Evolutionary conservation across 2,329 filamentous ascomycete species (phyloP).

Genomic region (Nigrograna mackinnonii): DNA sequence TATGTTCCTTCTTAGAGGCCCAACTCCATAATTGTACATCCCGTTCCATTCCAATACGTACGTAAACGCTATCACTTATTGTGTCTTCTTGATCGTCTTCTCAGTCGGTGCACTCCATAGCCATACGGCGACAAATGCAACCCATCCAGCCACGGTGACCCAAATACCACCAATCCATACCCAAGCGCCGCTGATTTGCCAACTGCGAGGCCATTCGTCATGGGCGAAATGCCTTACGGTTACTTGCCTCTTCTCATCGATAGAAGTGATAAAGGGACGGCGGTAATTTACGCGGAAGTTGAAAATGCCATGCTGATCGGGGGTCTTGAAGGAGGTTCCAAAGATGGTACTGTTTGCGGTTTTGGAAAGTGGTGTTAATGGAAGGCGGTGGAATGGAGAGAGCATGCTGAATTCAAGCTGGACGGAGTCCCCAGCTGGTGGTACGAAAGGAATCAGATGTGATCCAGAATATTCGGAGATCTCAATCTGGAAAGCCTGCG

Average conservation of each 20-base stretch:
- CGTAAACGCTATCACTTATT: too few species aligned
- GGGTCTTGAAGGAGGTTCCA: conserved; percentile 75
- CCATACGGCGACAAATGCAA: conserved; percentile 87
- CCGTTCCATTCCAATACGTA: too few species aligned
- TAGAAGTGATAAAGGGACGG: conserved; percentile 82
- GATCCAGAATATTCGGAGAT: conserved; percentile 82
- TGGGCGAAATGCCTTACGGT: conserved; percentile 96
- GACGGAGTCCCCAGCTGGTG: conserved; percentile 71
- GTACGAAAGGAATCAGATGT: conserved; percentile 73
- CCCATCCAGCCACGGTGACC: conserved; percentile 80
- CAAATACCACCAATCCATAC: conserved; percentile 91
- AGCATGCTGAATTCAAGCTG: conserved; percentile 99
- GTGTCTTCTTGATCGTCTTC: conserved; percentile 54
- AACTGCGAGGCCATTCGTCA: conserved; percentile 93
- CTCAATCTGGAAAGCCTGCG: conserved; percentile 81
- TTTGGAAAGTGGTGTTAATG: conserved; percentile 61
- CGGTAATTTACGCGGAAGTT: conserved; percentile 98
- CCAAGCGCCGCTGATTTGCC: conserved; percentile 87
- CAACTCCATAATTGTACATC: too few species aligned
- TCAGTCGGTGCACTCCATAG: conserved; percentile 71
- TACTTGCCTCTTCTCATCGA: conserved; percentile 94
- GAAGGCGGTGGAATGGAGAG: conserved; percentile 90
- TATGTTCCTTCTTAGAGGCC: too few species aligned
- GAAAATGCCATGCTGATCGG: conserved; percentile 99
- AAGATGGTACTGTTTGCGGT: conserved; percentile 74